Percentiles rank a stretch among this genome's conserved stretches.
phyloP scores from a whole-genome alignment of 2,329 filamentous ascomycete genomes.

The Chrysosporium queenslandicum region DNA sequence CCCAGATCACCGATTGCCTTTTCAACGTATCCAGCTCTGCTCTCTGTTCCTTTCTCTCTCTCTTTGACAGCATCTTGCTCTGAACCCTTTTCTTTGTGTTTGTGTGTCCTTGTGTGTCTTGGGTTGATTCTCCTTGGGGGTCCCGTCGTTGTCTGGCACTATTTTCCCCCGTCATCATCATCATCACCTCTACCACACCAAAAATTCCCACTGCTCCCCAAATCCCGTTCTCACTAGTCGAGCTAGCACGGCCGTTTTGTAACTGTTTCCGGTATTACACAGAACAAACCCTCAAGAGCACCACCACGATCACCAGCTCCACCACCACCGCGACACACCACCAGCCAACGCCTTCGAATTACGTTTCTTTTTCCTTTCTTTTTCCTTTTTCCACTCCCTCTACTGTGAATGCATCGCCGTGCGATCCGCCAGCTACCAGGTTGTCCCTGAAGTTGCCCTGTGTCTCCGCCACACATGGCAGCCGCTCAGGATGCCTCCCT shows the following conservation, averaged over 20 bases:
- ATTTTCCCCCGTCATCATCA: background rate
- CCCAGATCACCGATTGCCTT: constrained; percentile 10
- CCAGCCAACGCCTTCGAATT: background rate
- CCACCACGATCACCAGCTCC: background rate
- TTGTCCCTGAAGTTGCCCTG: constrained; percentile 23
- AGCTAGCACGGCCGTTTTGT: constrained; percentile 8
- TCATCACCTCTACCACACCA: background rate
- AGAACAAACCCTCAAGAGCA: background rate
- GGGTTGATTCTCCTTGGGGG: no score
- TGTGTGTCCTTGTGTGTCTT: background rate
- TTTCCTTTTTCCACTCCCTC: background rate
- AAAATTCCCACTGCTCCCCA: constrained; percentile 4
- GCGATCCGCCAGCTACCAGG: constrained; percentile 13
- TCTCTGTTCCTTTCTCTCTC: background rate
- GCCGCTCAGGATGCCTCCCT: constrained; percentile 23
- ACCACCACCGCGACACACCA: no score
- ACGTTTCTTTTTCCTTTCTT: background rate
- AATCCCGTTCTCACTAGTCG: background rate
- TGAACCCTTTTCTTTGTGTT: background rate
- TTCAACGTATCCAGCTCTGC: constrained; percentile 1
- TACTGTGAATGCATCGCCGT: constrained; percentile 19
- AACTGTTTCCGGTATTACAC: constrained; percentile 13
- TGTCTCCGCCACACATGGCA: constrained; percentile 25
- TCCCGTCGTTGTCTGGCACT: no score
- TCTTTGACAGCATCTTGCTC: background rate